phyloP scores from a whole-genome alignment of 495 filamentous ascomycete genomes.

The Aspergillus saccharolyticus region DNA sequence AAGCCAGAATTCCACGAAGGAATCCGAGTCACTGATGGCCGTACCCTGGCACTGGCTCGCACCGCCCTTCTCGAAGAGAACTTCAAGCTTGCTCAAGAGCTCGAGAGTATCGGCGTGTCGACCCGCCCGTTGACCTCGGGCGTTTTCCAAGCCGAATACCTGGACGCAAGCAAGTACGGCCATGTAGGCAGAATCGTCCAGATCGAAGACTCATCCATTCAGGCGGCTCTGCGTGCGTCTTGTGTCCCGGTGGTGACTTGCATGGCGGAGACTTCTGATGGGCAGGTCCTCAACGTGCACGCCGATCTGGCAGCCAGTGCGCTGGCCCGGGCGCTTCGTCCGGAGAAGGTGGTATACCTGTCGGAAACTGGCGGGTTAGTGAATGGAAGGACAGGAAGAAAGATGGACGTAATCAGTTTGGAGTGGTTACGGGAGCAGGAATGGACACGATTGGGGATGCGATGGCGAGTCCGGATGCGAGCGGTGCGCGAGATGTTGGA shows the following conservation, averaged over 20 bases:
- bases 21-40: conserved; percentile 91
- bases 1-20: conserved; percentile 96
- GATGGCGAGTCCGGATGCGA: conserved; percentile 78
- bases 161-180: conserved; percentile 91
- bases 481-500: conserved; percentile 87
- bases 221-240: conserved; percentile 84
- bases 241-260: conserved; percentile 95
- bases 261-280: conserved; percentile 90
- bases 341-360: conserved; percentile 95
- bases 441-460: conserved; percentile 94
- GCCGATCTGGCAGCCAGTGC: conserved; percentile 95
- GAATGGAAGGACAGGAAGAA: conserved; percentile 86
- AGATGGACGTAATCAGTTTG: conserved; percentile 95
- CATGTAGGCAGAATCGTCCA: conserved; percentile 91
- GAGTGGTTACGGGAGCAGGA: conserved; percentile 89
- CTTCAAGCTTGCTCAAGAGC: conserved; percentile 86
- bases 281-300: conserved; percentile 97
- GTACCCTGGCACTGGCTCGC: conserved; percentile 84
- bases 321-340: conserved; percentile 80
- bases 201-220: conserved; percentile 85
- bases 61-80: conserved; percentile 95
- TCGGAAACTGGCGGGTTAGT: conserved; percentile 96
- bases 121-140: conserved; percentile 89
- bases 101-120: conserved; percentile 85
- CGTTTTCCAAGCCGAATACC: conserved; percentile 90